Base-by-base conservation (phyloP, 2,329 filamentous ascomycete genomes). In the Nigrograna mackinnonii region DNA sequence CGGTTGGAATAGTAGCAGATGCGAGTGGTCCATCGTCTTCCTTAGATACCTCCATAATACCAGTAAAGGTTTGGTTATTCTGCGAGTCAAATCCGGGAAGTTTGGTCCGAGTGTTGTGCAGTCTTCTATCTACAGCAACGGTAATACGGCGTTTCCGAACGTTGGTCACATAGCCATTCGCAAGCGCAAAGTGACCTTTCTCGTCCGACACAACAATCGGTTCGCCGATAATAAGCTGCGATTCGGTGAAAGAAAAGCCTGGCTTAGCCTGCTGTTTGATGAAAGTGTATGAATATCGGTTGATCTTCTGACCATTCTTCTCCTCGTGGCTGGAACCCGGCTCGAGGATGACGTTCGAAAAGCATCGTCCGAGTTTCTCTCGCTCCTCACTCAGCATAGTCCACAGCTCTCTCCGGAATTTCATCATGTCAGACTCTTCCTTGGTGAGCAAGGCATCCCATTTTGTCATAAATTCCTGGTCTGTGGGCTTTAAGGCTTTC, bases 141-240 rank as follows among this genome's bases (percentile, higher is more conserved):
- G 84, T 89, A 52, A 99, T 90, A 47, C 84, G 80, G 31, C 83
- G 80, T 60, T 85, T 87, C 44, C 81, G 82, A 21, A 95, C 84
- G 26, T 87, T 82, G 0, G 87, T 87, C 6, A 96, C 88, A 57
- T 89, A 99, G 2, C 94, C 94, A 53, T 96, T 90, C 0, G 92
- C 91, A 28, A 99, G 79, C 1, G 92, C 92, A 73, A 95, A 99
- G 65, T 99, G 94, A 0, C 94, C 94, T 47, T 89, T 79, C 66
- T 99, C 94, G 56, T 96, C 94, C 0, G 94, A 97, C 3, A 99
- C 81, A n/a, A 99, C 94, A 37, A 97, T 85, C 0, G 94, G 92
- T 60, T 99, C 94, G 31, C 92, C 92, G 19, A 89, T 78, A 2
- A 78, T 83, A 21, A 99, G 80, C 58, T 97, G 91, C 1, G 91